These are phyloP conservation scores for Butyriboletus loyo DNA, from an alignment of 768 basidiomycete species.

Conservation along the genomic window DNA sequence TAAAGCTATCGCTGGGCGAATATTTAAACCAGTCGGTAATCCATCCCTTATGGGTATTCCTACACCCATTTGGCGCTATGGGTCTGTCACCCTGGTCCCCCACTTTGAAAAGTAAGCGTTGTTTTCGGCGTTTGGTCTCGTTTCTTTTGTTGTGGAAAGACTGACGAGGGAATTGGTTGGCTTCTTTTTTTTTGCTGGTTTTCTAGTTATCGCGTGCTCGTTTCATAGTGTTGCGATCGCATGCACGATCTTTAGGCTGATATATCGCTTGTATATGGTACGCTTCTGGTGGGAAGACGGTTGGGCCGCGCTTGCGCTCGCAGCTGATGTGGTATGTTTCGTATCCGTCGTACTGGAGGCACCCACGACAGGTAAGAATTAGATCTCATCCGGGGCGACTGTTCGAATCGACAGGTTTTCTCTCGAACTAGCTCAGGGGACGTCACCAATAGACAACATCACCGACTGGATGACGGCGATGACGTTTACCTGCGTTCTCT, in stretches of 20 bases:
- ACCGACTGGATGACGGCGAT: constrained; percentile 14
- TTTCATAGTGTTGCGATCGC: constrained; percentile 23
- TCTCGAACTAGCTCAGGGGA: background rate
- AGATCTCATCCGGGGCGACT: too few species aligned
- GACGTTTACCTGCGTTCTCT: constrained; percentile 16
- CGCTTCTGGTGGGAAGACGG: constrained; percentile 32
- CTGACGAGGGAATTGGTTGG: background rate
- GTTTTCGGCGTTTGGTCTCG: background rate
- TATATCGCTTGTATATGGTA: constrained; percentile 17
- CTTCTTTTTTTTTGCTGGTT: background rate
- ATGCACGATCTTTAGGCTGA: constrained; percentile 23
- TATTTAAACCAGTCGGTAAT: background rate
- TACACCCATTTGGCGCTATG: background rate
- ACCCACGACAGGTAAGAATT: constrained; percentile 1
- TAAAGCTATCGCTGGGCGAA: background rate
- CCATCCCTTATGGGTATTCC: background rate
- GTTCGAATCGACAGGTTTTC: background rate
- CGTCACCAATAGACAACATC: background rate
- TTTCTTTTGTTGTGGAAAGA: background rate
- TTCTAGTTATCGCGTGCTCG: constrained; percentile 12
- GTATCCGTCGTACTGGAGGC: constrained; percentile 3
- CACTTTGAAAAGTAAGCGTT: constrained; percentile 13
- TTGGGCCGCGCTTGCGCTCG: constrained; percentile 23
- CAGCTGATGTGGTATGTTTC: constrained; percentile 15
- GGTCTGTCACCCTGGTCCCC: constrained; percentile 7